Evolutionary conservation across 164 flowering plant species (phyloP).

Genomic region (Cinnamomum micranthum): DNA sequence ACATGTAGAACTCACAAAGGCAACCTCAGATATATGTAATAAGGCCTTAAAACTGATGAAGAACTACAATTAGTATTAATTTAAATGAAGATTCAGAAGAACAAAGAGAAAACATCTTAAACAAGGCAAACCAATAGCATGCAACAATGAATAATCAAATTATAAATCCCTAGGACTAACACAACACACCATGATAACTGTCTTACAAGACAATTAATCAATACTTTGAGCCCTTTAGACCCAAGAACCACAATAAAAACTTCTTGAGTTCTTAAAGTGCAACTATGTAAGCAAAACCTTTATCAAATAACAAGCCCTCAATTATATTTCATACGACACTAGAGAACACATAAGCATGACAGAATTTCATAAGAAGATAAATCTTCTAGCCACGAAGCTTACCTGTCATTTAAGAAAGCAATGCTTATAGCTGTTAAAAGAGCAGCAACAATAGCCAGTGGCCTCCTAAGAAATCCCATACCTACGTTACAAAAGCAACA

Average conservation of each 20-base stretch:
- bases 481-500: constrained; percentile 29
- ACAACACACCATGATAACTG: neutral
- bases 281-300: neutral
- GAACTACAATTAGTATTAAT: too few species aligned
- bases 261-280: neutral
- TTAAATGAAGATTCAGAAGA: too few species aligned
- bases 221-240: neutral
- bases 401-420: constrained; percentile 93
- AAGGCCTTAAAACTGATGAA: too few species aligned
- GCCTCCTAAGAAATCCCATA: constrained; percentile 80
- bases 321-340: neutral
- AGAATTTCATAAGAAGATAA: neutral
- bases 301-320: neutral
- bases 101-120: too few species aligned
- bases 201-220: neutral
- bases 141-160: neutral
- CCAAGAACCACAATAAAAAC: neutral
- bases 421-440: constrained; percentile 66
- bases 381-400: constrained; percentile 5
- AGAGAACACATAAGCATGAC: too few species aligned
- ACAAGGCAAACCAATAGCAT: neutral
- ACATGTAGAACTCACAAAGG: too few species aligned
- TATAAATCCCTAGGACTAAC: neutral
- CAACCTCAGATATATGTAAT: too few species aligned
- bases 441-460: constrained; percentile 84